Base-by-base conservation (phyloP, 345 rosid species). In the Brassica incana region DNA sequence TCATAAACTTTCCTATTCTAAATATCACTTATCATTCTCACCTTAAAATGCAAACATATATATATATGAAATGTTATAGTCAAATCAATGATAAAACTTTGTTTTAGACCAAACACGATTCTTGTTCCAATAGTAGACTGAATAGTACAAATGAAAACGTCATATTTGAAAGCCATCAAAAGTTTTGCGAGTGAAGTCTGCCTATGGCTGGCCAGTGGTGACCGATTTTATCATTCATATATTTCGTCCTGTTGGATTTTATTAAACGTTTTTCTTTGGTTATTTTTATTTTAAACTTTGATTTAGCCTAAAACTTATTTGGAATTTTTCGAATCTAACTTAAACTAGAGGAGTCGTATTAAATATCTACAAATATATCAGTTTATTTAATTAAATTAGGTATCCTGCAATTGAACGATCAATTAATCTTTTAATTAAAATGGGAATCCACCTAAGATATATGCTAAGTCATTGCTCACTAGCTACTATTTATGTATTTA, bases 391-490 rank as follows among this genome's bases (percentile, higher is more conserved):
- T 52, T 52, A n/a, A 73, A 27, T 8, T 18, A 40, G 32, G 2
- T 40, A 40, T 23, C 43, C 11, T 61, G 30, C 32, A 45, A 5
- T 16, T 40, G 69, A 45, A 29, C 30, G 29, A 63, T 14, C 5
- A 60, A n/a, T 52, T 50, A 27, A 62, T 33, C 7, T 48, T 50
- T 20, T 35, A 45, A 62, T 80, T 25, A 54, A 52, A 74, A 74
- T 80, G 80, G 80, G 35, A 81, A 65, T 76, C 83, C 80, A 81
- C 83, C 71, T 80, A 64, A 81, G 80, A 65, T 23, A 23, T 23
- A 23, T 76, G 83, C 77, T 58, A 75, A 75, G 83, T 76, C 83
- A 81, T 81, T 76, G 73, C 65, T 71, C 80, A 81, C 83, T 70
- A 70, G 25, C 25, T 23, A 23, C 25, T 23, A 23, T 23, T 52